These are phyloP conservation scores for Rhizophora mangle DNA, from an alignment of 345 rosid genomes.

Conservation along the genomic window DNA sequence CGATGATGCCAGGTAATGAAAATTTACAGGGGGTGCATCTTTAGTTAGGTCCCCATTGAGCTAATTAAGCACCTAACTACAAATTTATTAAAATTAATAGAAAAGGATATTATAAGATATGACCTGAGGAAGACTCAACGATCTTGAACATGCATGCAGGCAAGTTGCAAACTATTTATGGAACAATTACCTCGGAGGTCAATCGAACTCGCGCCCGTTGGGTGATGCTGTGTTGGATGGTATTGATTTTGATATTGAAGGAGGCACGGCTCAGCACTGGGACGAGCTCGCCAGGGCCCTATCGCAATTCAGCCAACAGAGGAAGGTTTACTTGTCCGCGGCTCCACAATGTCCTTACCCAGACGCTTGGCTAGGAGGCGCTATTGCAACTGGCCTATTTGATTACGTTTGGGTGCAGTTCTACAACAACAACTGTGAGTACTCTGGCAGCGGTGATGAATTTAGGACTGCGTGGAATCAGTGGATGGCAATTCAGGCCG, in stretches of 20 bases:
- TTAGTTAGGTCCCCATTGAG: too few species aligned
- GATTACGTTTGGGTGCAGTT: not conserved
- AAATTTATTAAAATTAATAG: too few species aligned
- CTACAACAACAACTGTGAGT: not conserved
- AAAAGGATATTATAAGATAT: too few species aligned
- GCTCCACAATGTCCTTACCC: slow-evolving; percentile 10
- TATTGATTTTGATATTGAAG: slow-evolving; percentile 8
- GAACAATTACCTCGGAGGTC: not conserved
- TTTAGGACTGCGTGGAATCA: slow-evolving; percentile 19
- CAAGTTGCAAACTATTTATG: slow-evolving; percentile 5
- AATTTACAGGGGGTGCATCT: too few species aligned
- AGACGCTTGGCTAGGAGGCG: not conserved
- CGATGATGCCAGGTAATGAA: slow-evolving; percentile 1
- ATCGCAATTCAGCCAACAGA: not conserved
- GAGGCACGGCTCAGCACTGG: not conserved
- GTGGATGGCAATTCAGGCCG: slow-evolving; percentile 15
- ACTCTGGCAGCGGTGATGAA: not conserved
- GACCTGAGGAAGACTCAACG: too few species aligned
- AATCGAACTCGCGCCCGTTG: not conserved
- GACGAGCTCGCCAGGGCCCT: slow-evolving; percentile 7
- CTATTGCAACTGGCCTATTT: not conserved
- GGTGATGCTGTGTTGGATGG: slow-evolving; percentile 4
- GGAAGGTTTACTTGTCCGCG: slow-evolving; percentile 8
- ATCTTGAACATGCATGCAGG: not conserved
- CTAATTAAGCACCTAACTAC: too few species aligned